phyloP scores from a whole-genome alignment of 2,329 filamentous ascomycete species.

The Calonectria hawksworthii region DNA sequence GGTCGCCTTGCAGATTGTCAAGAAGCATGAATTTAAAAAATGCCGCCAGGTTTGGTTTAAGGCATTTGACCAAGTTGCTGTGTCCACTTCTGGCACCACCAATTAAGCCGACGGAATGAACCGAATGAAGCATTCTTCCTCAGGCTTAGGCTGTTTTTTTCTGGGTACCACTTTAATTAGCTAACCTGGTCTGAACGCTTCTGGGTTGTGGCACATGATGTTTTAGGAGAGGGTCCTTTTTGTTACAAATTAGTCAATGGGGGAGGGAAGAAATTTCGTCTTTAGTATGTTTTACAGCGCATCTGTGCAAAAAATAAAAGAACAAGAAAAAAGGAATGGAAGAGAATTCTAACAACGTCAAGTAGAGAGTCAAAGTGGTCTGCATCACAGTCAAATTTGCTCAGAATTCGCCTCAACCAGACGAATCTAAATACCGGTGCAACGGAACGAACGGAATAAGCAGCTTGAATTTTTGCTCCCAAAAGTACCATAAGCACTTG shows the following conservation, averaged over 20 bases:
- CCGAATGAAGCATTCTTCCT: background rate
- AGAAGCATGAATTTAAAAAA: background rate
- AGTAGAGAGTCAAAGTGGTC: background rate
- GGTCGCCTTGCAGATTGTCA: background rate
- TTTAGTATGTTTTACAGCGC: background rate
- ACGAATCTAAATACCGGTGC: background rate
- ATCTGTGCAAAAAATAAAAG: background rate
- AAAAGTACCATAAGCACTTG: conserved; percentile 1
- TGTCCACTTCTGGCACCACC: background rate
- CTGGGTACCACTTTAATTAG: background rate
- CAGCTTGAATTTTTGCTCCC: background rate
- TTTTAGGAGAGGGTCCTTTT: background rate
- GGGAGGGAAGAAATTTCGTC: background rate
- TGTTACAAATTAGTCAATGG: background rate
- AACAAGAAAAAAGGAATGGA: background rate
- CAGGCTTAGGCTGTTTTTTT: background rate
- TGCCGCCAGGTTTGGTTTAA: background rate
- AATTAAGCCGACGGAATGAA: background rate
- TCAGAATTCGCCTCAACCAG: background rate
- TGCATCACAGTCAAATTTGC: background rate
- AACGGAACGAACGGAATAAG: background rate
- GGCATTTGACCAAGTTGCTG: background rate
- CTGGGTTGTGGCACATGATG: background rate
- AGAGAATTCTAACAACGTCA: background rate
- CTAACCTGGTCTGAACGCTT: background rate